Evolutionary conservation across 805 yeast genomes (phyloP).

Genomic region (Kregervanrija delftensis): DNA sequence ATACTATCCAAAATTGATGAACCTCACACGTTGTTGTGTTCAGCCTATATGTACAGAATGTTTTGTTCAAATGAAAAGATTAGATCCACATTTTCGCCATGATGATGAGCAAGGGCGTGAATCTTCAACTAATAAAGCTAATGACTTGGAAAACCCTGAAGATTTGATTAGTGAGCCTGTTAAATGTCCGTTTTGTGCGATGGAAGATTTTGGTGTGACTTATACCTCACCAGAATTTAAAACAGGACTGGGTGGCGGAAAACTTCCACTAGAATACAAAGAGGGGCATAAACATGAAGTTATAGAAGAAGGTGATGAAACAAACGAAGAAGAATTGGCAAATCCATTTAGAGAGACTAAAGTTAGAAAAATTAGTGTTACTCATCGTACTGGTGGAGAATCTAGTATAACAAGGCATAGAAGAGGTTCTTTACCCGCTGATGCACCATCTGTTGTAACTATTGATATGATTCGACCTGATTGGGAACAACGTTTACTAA

Average conservation of each 20-base stretch:
- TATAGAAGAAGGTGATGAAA: conserved; percentile 18
- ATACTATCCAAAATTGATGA: conserved; percentile 71
- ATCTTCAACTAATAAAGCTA: conserved; percentile 10
- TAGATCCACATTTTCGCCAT: conserved; percentile 92
- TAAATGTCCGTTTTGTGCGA: conserved; percentile 89
- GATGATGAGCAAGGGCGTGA: conserved; percentile 35
- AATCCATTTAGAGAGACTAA: conserved; percentile 5
- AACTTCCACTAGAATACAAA: conserved; percentile 38
- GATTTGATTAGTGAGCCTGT: conserved; percentile 80
- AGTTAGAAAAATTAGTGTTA: background rate
- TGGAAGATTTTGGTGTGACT: conserved; percentile 75
- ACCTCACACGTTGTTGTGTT: conserved; percentile 78
- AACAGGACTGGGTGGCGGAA: conserved; percentile 50
- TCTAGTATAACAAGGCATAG: conserved; percentile 22
- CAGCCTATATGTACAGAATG: conserved; percentile 96
- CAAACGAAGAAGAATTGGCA: conserved; percentile 5
- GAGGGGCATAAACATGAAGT: conserved; percentile 7
- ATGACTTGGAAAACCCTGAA: conserved; percentile 37
- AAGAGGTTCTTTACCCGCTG: conserved; percentile 56
- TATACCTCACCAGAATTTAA: conserved; percentile 60
- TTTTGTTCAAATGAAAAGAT: conserved; percentile 88
- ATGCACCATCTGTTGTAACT: conserved; percentile 64
- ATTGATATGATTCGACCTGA: conserved; percentile 86
- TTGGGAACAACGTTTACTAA: conserved; percentile 72
- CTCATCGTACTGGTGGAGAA: background rate